Evolutionary conservation across 2,329 filamentous ascomycete genomes (phyloP).

Genomic region (Cladosporium sp.): DNA sequence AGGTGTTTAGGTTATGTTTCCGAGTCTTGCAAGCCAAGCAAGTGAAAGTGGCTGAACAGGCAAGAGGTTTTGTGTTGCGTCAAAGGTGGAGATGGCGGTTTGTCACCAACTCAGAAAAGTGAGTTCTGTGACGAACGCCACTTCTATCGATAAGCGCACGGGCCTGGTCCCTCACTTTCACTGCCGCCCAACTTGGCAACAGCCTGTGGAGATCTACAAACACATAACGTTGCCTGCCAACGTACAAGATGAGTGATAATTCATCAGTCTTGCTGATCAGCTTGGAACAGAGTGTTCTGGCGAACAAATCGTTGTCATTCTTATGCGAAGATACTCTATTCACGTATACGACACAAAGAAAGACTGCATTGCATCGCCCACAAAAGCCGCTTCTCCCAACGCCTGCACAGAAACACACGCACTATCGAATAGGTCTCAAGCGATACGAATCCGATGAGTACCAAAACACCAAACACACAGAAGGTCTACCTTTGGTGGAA

Average conservation of each 20-base stretch:
- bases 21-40: background rate
- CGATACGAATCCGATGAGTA: too few species aligned
- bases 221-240: too few species aligned
- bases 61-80: background rate
- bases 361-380: background rate
- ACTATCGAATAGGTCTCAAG: too few species aligned
- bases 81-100: background rate
- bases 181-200: background rate
- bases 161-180: background rate
- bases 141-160: constrained; percentile 11
- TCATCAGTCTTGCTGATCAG: too few species aligned
- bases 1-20: background rate
- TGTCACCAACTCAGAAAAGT: constrained; percentile 12
- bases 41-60: background rate
- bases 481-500: too few species aligned
- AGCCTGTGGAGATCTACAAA: too few species aligned
- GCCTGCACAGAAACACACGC: too few species aligned
- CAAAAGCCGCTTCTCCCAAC: background rate
- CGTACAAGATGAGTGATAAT: too few species aligned
- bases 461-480: too few species aligned
- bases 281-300: too few species aligned
- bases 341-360: background rate
- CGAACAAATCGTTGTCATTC: too few species aligned
- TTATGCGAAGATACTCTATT: too few species aligned
- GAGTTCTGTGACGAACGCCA: constrained; percentile 12